phyloP scores from a whole-genome alignment of 2,329 filamentous ascomycete species.

The Claviceps paspali region DNA sequence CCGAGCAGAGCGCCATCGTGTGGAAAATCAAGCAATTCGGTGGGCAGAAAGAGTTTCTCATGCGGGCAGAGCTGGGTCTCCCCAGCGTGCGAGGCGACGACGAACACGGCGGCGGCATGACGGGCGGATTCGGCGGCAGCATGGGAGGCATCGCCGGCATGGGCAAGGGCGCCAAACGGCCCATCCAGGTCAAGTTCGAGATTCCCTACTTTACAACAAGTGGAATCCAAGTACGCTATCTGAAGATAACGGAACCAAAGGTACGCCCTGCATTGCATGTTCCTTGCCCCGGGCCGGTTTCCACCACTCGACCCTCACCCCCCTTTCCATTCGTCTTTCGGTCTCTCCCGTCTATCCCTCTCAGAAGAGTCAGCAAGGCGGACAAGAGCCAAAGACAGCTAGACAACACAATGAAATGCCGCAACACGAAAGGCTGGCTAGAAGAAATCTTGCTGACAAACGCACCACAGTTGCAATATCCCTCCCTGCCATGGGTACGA shows the following conservation, averaged over 20 bases:
- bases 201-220: slow-evolving; percentile 99
- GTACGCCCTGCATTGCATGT: slow-evolving; percentile 48
- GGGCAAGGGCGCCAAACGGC: slow-evolving; percentile 77
- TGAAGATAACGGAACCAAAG: slow-evolving; percentile 99
- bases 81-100: slow-evolving; percentile 92
- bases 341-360: too few species aligned
- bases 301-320: background rate
- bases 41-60: slow-evolving; percentile 94
- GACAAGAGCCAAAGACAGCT: too few species aligned
- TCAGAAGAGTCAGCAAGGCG: too few species aligned
- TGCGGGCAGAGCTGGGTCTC: slow-evolving; percentile 89
- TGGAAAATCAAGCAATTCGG: slow-evolving; percentile 99
- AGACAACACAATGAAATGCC: too few species aligned
- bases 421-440: too few species aligned
- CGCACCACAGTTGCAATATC: slow-evolving; percentile 86
- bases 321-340: background rate
- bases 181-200: slow-evolving; percentile 98
- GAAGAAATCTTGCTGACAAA: too few species aligned
- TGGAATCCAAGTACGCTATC: slow-evolving; percentile 92
- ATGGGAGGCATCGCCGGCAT: slow-evolving; percentile 76
- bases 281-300: background rate
- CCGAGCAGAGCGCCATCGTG: slow-evolving; percentile 91
- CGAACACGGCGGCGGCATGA: slow-evolving; percentile 93
- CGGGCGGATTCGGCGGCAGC: slow-evolving; percentile 87
- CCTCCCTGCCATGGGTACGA: slow-evolving; percentile 89